Evolutionary conservation across 2,329 filamentous ascomycete species (phyloP).

Genomic region (Apiospora saccharicola): DNA sequence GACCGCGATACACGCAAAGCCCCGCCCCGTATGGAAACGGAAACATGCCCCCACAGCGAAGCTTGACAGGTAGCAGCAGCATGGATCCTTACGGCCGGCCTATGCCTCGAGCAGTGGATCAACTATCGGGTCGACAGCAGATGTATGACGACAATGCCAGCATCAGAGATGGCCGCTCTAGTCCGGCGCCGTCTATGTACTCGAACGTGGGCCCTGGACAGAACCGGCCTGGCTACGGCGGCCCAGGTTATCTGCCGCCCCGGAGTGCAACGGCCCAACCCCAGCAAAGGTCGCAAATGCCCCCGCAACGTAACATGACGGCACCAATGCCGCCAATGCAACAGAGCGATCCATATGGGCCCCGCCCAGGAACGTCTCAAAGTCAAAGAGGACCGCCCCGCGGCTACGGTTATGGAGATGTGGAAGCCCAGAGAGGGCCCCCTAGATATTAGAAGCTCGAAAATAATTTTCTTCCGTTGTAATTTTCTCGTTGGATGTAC

Average conservation of each 20-base stretch:
- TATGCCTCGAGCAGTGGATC: conserved; percentile 34
- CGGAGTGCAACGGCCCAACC: conserved; percentile 51
- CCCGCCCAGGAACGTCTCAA: conserved; percentile 39
- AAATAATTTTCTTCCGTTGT: not conserved
- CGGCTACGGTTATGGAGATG: conserved; percentile 43
- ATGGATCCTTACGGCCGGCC: conserved; percentile 42
- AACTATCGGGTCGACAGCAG: conserved; percentile 34
- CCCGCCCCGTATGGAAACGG: conserved; percentile 38
- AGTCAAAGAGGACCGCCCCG: conserved; percentile 36
- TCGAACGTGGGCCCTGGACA: conserved; percentile 32
- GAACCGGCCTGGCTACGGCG: conserved; percentile 32
- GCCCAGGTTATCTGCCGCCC: conserved; percentile 39
- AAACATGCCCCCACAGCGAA: conserved; percentile 40
- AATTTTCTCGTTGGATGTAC: conserved; percentile 20
- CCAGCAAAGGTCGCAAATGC: conserved; percentile 43
- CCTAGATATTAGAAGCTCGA: conserved; percentile 28
- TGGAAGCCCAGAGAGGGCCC: conserved; percentile 42
- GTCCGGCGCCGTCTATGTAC: conserved; percentile 43
- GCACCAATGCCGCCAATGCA: conserved; percentile 47
- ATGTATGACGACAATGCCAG: conserved; percentile 38
- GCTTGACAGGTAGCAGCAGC: conserved; percentile 42
- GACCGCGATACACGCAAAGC: conserved; percentile 33
- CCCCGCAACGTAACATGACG: conserved; percentile 55
- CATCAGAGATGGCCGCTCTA: conserved; percentile 38
- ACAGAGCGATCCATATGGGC: conserved; percentile 39